phyloP scores from a whole-genome alignment of 2,329 filamentous ascomycete genomes.

The Monilinia vaccinii-corymbosi region DNA sequence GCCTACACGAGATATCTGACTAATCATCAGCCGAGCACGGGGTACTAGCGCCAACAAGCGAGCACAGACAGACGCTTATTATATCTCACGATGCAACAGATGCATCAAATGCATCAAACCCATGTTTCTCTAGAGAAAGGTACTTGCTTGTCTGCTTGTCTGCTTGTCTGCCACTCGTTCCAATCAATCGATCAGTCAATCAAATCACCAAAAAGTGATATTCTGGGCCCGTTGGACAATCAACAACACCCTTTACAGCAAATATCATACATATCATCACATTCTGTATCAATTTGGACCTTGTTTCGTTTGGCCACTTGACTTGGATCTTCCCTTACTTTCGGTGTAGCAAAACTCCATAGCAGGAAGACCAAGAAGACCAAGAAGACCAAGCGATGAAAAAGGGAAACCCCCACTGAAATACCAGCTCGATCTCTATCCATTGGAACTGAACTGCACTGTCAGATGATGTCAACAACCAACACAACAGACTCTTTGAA shows the following conservation, averaged over 20 bases:
- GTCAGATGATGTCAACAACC: slow-evolving; percentile 10
- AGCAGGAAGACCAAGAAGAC: neutral
- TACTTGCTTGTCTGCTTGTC: too few species aligned
- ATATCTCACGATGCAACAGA: too few species aligned
- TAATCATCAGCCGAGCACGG: neutral
- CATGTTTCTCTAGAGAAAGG: too few species aligned
- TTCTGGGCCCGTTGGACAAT: neutral
- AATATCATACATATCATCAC: neutral
- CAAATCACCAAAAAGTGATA: neutral
- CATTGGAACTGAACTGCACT: neutral
- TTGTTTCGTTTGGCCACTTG: neutral
- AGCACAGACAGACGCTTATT: too few species aligned
- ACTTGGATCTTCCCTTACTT: neutral
- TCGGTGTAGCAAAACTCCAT: slow-evolving; percentile 1
- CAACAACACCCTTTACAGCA: neutral
- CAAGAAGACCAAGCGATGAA: neutral
- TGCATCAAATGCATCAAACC: too few species aligned
- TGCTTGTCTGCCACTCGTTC: neutral
- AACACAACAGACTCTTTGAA: neutral
- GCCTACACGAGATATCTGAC: neutral
- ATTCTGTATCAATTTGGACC: neutral
- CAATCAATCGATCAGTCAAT: neutral
- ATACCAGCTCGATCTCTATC: neutral
- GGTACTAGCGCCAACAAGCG: neutral
- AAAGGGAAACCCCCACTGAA: neutral